These are phyloP conservation scores for Colletotrichum sp. DNA, from an alignment of 2,329 filamentous ascomycete species.

Conservation along the genomic window DNA sequence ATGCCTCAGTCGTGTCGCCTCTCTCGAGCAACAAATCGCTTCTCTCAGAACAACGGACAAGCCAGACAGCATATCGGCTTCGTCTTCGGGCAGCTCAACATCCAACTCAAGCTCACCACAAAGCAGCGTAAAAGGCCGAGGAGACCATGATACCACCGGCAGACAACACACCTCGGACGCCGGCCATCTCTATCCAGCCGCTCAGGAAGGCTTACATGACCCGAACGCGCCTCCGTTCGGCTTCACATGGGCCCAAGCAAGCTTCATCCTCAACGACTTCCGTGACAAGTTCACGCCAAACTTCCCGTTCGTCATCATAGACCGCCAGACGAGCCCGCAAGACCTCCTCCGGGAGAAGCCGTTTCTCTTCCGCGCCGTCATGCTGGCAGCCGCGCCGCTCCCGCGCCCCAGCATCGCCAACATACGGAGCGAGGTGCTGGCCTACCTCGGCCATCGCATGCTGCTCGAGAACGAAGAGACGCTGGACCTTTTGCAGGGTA, in stretches of 20 bases:
- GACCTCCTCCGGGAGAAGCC: constrained; percentile 38
- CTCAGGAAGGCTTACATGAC: neutral
- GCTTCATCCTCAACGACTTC: constrained; percentile 37
- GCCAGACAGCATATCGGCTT: neutral
- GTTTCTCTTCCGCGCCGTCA: constrained; percentile 41
- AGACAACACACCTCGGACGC: neutral
- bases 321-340: constrained; percentile 31
- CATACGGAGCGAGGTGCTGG: constrained; percentile 46
- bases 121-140: neutral
- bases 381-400: constrained; percentile 40
- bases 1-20: constrained; percentile 26
- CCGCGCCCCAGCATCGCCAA: constrained; percentile 33
- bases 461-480: constrained; percentile 44
- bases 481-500: constrained; percentile 51
- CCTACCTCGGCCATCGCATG: constrained; percentile 46
- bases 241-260: constrained; percentile 44
- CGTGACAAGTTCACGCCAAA: constrained; percentile 34
- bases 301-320: constrained; percentile 44
- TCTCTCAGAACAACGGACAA: constrained; percentile 11
- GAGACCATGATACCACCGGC: too few species aligned
- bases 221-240: constrained; percentile 33
- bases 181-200: neutral
- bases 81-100: neutral
- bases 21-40: constrained; percentile 27
- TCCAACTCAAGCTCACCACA: neutral